phyloP scores from a whole-genome alignment of 257 asterid genomes.

The Linaria vulgaris region DNA sequence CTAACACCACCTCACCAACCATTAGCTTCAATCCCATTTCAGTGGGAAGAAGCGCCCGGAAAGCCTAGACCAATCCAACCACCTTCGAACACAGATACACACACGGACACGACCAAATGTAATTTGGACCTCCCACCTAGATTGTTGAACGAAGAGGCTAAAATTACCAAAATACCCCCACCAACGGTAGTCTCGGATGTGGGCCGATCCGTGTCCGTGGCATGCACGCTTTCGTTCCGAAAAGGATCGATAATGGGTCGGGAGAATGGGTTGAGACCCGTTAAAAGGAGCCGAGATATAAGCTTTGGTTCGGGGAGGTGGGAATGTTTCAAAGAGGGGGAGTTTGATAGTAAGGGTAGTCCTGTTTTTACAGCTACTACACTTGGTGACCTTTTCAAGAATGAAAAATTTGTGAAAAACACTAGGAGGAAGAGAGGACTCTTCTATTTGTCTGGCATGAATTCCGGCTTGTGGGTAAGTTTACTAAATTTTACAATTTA shows the following conservation, averaged over 20 bases:
- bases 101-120: too few relatives aligned
- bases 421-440: constrained; percentile 38
- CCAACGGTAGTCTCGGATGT: constrained; percentile 19
- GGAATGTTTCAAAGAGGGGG: constrained; percentile 36
- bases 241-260: constrained; percentile 20
- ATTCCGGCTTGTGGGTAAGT: constrained; percentile 39
- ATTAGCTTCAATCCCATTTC: too few relatives aligned
- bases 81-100: too few relatives aligned
- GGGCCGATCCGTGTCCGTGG: constrained; percentile 6
- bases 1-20: too few relatives aligned
- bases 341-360: neutral
- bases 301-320: constrained; percentile 33
- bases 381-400: constrained; percentile 3
- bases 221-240: constrained; percentile 21
- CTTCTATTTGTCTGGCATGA: constrained; percentile 29
- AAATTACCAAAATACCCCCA: too few relatives aligned
- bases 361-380: constrained; percentile 14
- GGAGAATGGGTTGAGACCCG: constrained; percentile 14
- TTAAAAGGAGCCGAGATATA: neutral
- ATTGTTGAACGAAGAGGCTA: too few relatives aligned
- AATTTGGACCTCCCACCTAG: too few relatives aligned
- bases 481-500: neutral
- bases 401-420: constrained; percentile 23
- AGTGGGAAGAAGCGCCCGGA: too few relatives aligned
- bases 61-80: too few relatives aligned